phyloP scores from a whole-genome alignment of 2,329 filamentous ascomycete genomes.

The Aureobasidium sp. region DNA sequence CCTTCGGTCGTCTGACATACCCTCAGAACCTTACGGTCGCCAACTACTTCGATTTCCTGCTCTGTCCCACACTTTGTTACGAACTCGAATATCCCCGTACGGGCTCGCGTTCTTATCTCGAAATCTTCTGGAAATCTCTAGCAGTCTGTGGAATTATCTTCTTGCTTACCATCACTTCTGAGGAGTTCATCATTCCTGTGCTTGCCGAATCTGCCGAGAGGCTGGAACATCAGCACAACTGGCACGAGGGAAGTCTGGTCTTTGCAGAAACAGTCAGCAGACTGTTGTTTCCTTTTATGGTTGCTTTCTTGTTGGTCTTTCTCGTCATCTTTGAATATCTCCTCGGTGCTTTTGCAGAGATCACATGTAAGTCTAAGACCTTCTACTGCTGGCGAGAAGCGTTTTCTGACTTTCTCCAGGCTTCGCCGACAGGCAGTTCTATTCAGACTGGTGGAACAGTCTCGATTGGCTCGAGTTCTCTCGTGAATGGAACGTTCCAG shows the following conservation, averaged over 20 bases:
- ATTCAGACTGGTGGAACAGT: slow-evolving; percentile 64
- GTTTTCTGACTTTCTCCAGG: slow-evolving; percentile 26
- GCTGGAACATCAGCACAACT: slow-evolving; percentile 39
- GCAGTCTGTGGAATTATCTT: slow-evolving; percentile 97
- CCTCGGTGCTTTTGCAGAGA: slow-evolving; percentile 87
- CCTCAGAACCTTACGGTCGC: slow-evolving; percentile 74
- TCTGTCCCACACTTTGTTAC: slow-evolving; percentile 94
- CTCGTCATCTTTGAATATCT: slow-evolving; percentile 98
- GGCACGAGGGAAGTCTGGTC: slow-evolving; percentile 64
- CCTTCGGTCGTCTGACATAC: slow-evolving; percentile 82
- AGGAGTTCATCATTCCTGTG: slow-evolving; percentile 92
- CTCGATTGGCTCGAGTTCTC: slow-evolving; percentile 88
- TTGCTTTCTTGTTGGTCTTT: slow-evolving; percentile 91
- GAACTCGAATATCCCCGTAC: slow-evolving; percentile 92
- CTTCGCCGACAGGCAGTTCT: slow-evolving; percentile 93
- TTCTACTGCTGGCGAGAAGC: neutral
- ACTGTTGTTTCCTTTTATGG: slow-evolving; percentile 94
- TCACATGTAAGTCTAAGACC: slow-evolving; percentile 51
- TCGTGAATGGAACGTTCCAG: slow-evolving; percentile 92
- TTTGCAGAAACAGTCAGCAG: slow-evolving; percentile 83
- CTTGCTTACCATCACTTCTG: slow-evolving; percentile 78
- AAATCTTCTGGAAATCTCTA: slow-evolving; percentile 74
- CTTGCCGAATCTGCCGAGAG: slow-evolving; percentile 61
- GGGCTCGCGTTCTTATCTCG: slow-evolving; percentile 63
- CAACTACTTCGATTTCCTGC: slow-evolving; percentile 80